Conservation (phyloP, 768 basidiomycete genomes). For the Nidularia pulvinata region DNA sequence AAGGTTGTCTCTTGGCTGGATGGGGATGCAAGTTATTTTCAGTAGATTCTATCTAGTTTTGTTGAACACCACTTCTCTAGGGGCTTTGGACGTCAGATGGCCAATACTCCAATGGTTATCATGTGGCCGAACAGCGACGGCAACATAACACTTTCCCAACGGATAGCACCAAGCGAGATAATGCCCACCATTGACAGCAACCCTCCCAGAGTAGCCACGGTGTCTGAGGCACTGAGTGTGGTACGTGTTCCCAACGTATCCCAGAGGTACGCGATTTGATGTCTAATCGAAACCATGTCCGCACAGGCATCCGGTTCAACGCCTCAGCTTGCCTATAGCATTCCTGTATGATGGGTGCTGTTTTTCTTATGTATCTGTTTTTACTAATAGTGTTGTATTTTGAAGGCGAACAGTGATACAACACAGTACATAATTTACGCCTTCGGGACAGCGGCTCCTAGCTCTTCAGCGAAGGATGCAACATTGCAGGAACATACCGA, state of each 20-base stretch:
- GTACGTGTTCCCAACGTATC: slow-evolving; percentile 20
- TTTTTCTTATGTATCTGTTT: background rate
- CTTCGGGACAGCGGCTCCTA: slow-evolving; percentile 47
- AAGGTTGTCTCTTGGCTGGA: slow-evolving; percentile 45
- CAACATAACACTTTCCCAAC: slow-evolving; percentile 64
- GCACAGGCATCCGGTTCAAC: slow-evolving; percentile 35
- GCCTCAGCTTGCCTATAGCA: slow-evolving; percentile 47
- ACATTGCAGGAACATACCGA: slow-evolving; percentile 45
- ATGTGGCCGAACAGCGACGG: slow-evolving; percentile 71
- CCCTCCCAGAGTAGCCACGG: slow-evolving; percentile 51
- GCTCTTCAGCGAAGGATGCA: slow-evolving; percentile 41
- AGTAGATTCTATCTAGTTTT: background rate
- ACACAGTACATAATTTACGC: slow-evolving; percentile 58
- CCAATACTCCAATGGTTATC: slow-evolving; percentile 65
- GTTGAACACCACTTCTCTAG: slow-evolving; percentile 21
- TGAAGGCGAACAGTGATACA: slow-evolving; percentile 38
- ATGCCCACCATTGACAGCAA: slow-evolving; percentile 56
- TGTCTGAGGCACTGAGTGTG: slow-evolving; percentile 29
- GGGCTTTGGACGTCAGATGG: slow-evolving; percentile 60
- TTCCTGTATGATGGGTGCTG: slow-evolving; percentile 36
- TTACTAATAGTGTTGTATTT: background rate
- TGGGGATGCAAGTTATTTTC: slow-evolving; percentile 48
- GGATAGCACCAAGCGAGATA: slow-evolving; percentile 45
- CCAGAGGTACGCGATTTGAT: too few species aligned
- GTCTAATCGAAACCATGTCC: too few species aligned